Percentiles rank a stretch among this genome's conserved stretches.
Evolutionary conservation across 2,329 filamentous ascomycete genomes (phyloP).

Genomic region (Aspergillus melleus): DNA sequence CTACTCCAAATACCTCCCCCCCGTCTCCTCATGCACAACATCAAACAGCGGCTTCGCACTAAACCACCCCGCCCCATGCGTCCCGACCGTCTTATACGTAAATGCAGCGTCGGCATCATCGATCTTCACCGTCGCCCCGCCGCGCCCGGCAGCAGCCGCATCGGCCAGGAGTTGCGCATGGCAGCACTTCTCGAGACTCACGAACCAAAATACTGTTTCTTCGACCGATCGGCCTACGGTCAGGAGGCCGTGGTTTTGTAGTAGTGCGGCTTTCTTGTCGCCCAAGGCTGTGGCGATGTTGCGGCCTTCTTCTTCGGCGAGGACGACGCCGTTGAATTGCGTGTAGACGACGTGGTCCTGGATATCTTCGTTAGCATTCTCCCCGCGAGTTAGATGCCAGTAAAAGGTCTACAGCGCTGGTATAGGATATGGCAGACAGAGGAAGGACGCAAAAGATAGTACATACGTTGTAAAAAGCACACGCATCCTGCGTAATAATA

Average conservation of each 20-base stretch:
- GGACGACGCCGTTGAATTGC: slow-evolving; percentile 55
- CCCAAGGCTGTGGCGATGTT: slow-evolving; percentile 53
- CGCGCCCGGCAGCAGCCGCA: slow-evolving; percentile 56
- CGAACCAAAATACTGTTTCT: slow-evolving; percentile 56
- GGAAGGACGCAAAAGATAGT: not conserved
- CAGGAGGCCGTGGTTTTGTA: slow-evolving; percentile 56
- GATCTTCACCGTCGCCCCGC: slow-evolving; percentile 66
- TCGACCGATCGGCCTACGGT: slow-evolving; percentile 53
- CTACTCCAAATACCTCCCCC: slow-evolving; percentile 52
- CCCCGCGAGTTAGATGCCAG: no score
- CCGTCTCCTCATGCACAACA: slow-evolving; percentile 62
- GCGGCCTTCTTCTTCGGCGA: slow-evolving; percentile 54
- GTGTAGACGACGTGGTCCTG: slow-evolving; percentile 54
- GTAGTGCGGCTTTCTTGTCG: slow-evolving; percentile 51
- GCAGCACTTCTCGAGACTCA: slow-evolving; percentile 55
- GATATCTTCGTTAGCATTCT: no score
- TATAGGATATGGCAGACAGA: not conserved
- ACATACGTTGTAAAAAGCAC: slow-evolving; percentile 43
- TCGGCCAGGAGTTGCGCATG: slow-evolving; percentile 55
- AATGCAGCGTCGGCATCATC: slow-evolving; percentile 66
- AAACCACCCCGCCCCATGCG: slow-evolving; percentile 65
- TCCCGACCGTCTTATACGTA: slow-evolving; percentile 67
- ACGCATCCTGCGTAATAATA: slow-evolving; percentile 48
- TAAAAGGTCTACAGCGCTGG: no score
- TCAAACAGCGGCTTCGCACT: slow-evolving; percentile 71